Conservation (phyloP, 805 yeast genomes). For the Saturnispora diversa region DNA sequence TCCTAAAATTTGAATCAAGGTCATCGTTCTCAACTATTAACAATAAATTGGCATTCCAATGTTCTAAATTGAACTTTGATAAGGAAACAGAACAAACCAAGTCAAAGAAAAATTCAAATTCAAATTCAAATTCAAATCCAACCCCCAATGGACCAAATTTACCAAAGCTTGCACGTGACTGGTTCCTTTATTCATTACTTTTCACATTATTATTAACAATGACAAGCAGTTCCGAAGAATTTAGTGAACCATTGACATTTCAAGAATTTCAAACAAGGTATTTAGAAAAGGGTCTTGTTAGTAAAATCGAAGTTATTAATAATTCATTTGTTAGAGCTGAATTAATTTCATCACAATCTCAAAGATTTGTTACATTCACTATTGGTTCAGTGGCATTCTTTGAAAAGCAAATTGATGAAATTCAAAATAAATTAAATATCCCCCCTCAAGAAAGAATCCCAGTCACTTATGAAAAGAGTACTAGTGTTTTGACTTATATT, state of each 20-base stretch:
- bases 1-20: background rate
- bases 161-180: conserved; percentile 14
- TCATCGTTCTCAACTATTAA: conserved; percentile 15
- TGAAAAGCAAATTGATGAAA: conserved; percentile 68
- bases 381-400: conserved; percentile 88
- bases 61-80: conserved; percentile 10
- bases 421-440: conserved; percentile 62
- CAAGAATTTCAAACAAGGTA: conserved; percentile 79
- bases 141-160: conserved; percentile 14
- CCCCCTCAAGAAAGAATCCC: conserved; percentile 66
- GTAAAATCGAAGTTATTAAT: conserved; percentile 67
- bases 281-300: conserved; percentile 71
- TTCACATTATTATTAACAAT: conserved; percentile 19
- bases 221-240: conserved; percentile 14
- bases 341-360: conserved; percentile 26
- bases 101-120: conserved; percentile 2
- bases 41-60: conserved; percentile 14
- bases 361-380: conserved; percentile 43
- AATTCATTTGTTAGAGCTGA: conserved; percentile 66
- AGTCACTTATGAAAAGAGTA: conserved; percentile 67
- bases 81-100: conserved; percentile 2
- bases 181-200: conserved; percentile 25
- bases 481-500: conserved; percentile 53
- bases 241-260: conserved; percentile 55
- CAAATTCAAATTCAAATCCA: conserved; percentile 9